These are phyloP conservation scores for Coriaria nepalensis DNA, from an alignment of 306 rosid species.

Conservation along the genomic window DNA sequence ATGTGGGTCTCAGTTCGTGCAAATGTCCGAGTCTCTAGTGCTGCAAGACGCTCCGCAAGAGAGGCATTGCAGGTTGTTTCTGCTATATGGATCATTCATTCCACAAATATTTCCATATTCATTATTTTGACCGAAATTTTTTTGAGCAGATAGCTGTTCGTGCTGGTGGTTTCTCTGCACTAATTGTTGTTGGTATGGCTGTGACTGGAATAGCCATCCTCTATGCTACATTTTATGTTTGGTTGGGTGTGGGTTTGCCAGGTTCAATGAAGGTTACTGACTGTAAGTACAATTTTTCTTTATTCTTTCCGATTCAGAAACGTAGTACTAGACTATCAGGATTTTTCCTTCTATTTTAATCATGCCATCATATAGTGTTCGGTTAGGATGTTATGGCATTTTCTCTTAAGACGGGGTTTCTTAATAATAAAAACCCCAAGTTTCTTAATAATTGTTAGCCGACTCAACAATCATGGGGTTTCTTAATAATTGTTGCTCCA, in stretches of 20 bases:
- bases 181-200: conserved; percentile 98
- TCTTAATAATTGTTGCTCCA: too few relatives aligned
- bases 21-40: conserved; percentile 95
- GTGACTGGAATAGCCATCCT: conserved; percentile 83
- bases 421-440: too few relatives aligned
- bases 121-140: conserved; percentile 20
- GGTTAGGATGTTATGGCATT: too few relatives aligned
- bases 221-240: conserved; percentile 86
- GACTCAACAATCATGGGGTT: too few relatives aligned
- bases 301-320: conserved; percentile 9
- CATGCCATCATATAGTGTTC: too few relatives aligned
- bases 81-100: conserved; percentile 13
- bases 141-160: conserved; percentile 87
- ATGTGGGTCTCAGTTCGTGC: conserved; percentile 99
- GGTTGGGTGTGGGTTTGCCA: conserved; percentile 81
- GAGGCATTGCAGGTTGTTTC: conserved; percentile 91
- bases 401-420: too few relatives aligned
- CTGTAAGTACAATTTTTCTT: conserved; percentile 53
- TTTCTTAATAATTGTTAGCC: too few relatives aligned
- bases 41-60: conserved; percentile 95
- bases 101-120: conserved; percentile 16
- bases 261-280: conserved; percentile 95
- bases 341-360: neutral
- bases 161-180: conserved; percentile 96
- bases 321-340: neutral